Evolutionary conservation across 2,329 filamentous ascomycete genomes (phyloP).

Genomic region (Proliferodiscus dingleyae): DNA sequence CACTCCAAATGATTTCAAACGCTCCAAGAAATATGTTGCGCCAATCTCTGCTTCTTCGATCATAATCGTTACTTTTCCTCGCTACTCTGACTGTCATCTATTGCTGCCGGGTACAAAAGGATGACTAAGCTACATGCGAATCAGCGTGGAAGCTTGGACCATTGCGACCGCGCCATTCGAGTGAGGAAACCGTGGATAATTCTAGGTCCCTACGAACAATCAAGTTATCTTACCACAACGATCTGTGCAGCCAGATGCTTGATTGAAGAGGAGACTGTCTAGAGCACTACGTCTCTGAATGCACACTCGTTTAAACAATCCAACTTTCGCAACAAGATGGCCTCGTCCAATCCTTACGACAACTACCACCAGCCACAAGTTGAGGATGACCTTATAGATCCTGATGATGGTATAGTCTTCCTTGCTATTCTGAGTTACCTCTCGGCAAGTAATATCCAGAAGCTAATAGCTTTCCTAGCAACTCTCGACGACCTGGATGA

Average conservation of each 20-base stretch:
- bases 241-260: background rate
- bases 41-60: too few relatives aligned
- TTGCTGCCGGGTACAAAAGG: too few relatives aligned
- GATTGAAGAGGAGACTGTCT: too few relatives aligned
- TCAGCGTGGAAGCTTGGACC: constrained; percentile 9
- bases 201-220: constrained; percentile 6
- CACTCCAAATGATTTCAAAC: too few relatives aligned
- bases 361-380: constrained; percentile 59
- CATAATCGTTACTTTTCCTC: too few relatives aligned
- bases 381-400: constrained; percentile 68
- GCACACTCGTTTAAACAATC: background rate
- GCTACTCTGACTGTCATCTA: too few relatives aligned
- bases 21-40: too few relatives aligned
- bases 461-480: constrained; percentile 21
- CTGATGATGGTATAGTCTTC: constrained; percentile 60
- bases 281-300: background rate
- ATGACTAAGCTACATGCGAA: background rate
- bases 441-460: constrained; percentile 1
- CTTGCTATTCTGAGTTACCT: constrained; percentile 15
- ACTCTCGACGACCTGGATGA: constrained; percentile 75
- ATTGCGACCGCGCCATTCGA: too few relatives aligned
- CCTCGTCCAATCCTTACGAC: constrained; percentile 43
- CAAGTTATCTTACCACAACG: background rate
- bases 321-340: constrained; percentile 24
- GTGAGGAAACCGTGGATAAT: constrained; percentile 25